Evolutionary conservation across 2,329 filamentous ascomycete species (phyloP).

Genomic region (Teratosphaeria pseudoeucalypti): DNA sequence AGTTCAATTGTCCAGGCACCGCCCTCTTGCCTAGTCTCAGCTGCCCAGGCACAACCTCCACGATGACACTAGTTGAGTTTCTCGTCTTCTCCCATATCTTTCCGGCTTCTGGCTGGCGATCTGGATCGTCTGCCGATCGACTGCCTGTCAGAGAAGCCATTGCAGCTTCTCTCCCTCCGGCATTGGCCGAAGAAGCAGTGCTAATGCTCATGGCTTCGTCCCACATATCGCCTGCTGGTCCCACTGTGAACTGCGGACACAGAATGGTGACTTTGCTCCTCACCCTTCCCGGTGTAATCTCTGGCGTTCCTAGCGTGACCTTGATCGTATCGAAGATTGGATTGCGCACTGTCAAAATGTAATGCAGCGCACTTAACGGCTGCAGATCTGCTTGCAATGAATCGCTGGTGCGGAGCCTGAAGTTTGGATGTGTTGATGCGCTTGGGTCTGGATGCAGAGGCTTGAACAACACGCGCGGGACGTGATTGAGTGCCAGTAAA

Average conservation of each 20-base stretch:
- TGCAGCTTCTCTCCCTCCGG: conserved; percentile 20
- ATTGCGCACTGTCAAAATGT: conserved; percentile 82
- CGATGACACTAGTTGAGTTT: conserved; percentile 89
- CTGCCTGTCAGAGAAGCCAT: conserved; percentile 26
- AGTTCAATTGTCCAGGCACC: not conserved
- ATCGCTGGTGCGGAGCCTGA: conserved; percentile 14
- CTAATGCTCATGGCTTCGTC: conserved; percentile 67
- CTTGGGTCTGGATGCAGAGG: conserved; percentile 33
- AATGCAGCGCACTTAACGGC: conserved; percentile 53
- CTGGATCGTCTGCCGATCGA: conserved; percentile 32
- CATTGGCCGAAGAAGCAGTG: conserved; percentile 7
- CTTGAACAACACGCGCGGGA: conserved; percentile 69
- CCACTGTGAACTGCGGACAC: conserved; percentile 88
- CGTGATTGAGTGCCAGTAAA: conserved; percentile 72
- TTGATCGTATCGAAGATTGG: conserved; percentile 86
- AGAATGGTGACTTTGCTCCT: conserved; percentile 77
- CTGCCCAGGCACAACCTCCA: conserved; percentile 65
- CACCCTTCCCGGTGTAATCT: conserved; percentile 65
- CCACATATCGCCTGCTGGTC: conserved; percentile 87
- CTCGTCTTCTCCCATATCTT: conserved; percentile 93
- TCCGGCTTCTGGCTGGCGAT: conserved; percentile 66
- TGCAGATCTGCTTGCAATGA: conserved; percentile 10
- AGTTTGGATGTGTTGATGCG: conserved; percentile 7
- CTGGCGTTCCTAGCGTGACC: conserved; percentile 77
- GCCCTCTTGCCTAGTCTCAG: not conserved